Evolutionary conservation across 1,139 yeast species (phyloP), one percentile per base, ranked within the genome.

Genomic region (Scheffersomyces lignicola): DNA sequence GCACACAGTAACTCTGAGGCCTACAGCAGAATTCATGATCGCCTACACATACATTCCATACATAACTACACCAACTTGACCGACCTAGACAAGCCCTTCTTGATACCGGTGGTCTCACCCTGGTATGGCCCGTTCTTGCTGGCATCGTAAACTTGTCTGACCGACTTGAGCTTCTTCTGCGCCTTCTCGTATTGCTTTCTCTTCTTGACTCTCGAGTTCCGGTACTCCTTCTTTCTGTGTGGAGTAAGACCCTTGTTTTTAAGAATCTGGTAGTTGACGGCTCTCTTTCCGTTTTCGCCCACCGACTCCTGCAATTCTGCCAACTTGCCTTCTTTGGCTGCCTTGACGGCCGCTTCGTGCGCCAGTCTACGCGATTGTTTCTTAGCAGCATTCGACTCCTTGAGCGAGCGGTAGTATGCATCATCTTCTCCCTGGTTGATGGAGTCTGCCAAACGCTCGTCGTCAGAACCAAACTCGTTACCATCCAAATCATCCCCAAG

Each of bases 121-220:
- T 76, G 83, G 62, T 94, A 92, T 3, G 96, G 83, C 36, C 96
- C 89, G 43, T 77, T 73, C 49, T 81, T 86, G 29, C 50, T 52
- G 31, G 78, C 81, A 51, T 83, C 76, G 71, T 83, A 89, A 18
- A 89, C 97, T 41, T 87, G 88, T 62, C 96, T 83, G 44, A 87
- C 84, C 41, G 95, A 83, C 56, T 83, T 82, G 59, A 94, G 83
- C 61, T 89, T 89, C 88, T 89, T 90, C 69, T 89, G 82, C 26
- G 99, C 98, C 58, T 78, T 76, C 45, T 88, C 97, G 68, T 86
- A 92, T 79, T 88, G 88, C 80, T 82, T 86, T 75, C 97, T 84
- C 95, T 92, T 92, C 74, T 92, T 92, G 56, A 92, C 97, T 66
- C 99, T 83, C 28, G 97, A 78, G 59, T 92, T 94, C 66, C 97